Percentiles rank a stretch among this genome's conserved stretches.
Conservation (phyloP, 257 asterid species). For the Eustoma russellianum region DNA sequence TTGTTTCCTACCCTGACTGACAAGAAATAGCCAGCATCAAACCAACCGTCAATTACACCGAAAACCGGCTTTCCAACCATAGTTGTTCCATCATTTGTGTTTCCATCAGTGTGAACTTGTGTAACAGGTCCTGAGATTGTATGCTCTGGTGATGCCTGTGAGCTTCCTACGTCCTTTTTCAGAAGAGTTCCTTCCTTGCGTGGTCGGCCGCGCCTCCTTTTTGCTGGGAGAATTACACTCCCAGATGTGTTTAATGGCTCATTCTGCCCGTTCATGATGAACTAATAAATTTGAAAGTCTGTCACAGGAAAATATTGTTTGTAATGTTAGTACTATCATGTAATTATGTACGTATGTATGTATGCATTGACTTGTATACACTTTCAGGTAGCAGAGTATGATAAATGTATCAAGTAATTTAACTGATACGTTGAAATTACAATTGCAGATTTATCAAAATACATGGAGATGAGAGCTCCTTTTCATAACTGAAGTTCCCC, state of each 20-base stretch:
- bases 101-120: slow-evolving; percentile 9
- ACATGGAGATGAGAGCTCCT: no score
- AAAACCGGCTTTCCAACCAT: slow-evolving; percentile 44
- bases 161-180: slow-evolving; percentile 20
- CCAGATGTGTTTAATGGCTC: slow-evolving; percentile 10
- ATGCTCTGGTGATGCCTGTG: slow-evolving; percentile 17
- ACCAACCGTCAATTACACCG: slow-evolving; percentile 69
- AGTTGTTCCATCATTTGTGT: slow-evolving; percentile 12
- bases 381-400: no score
- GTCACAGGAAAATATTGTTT: not conserved
- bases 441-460: no score
- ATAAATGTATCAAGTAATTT: no score
- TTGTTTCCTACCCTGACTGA: slow-evolving; percentile 46
- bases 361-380: no score
- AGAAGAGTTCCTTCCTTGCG: slow-evolving; percentile 48
- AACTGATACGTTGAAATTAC: no score
- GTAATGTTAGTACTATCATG: not conserved
- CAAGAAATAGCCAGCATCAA: slow-evolving; percentile 68
- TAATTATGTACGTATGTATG: not conserved
- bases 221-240: slow-evolving; percentile 38
- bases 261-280: slow-evolving; percentile 33
- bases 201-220: slow-evolving; percentile 77
- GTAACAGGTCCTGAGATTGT: slow-evolving; percentile 9
- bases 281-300: slow-evolving; percentile 1
- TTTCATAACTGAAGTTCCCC: no score